Evolutionary conservation across 768 basidiomycete species (phyloP).

Genomic region (Leucosporidium creatinivorum): DNA sequence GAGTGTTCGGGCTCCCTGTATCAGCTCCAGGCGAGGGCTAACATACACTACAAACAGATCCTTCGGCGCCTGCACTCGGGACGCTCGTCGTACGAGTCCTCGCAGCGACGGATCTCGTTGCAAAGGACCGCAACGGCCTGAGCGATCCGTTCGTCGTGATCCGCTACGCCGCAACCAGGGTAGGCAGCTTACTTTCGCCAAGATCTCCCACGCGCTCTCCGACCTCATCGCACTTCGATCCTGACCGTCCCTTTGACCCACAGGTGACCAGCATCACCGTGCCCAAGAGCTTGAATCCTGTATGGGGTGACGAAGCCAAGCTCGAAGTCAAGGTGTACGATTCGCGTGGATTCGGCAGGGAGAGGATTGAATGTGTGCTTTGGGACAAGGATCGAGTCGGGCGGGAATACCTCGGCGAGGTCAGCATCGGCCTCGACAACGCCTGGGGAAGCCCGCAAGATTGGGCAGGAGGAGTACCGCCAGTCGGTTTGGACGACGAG

Average conservation of each 20-base stretch:
- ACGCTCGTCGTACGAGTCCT: constrained; percentile 27
- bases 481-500: constrained; percentile 53
- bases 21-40: neutral
- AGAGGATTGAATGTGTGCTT: constrained; percentile 64
- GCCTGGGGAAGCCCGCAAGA: constrained; percentile 50
- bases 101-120: constrained; percentile 30
- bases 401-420: constrained; percentile 93
- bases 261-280: constrained; percentile 21
- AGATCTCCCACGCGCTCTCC: neutral
- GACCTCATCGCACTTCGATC: neutral
- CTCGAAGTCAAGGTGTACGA: constrained; percentile 29
- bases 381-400: constrained; percentile 85
- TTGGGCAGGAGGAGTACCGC: constrained; percentile 43
- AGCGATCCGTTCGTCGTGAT: constrained; percentile 35
- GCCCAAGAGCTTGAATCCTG: constrained; percentile 32
- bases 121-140: constrained; percentile 37
- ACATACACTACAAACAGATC: neutral
- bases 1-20: neutral
- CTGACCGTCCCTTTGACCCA: no score
- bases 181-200: neutral
- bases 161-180: constrained; percentile 13
- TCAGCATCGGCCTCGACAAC: constrained; percentile 64
- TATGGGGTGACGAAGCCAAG: constrained; percentile 30
- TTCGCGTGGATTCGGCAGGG: constrained; percentile 12
- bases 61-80: neutral